Conservation (phyloP, 495 filamentous ascomycete genomes). For the Lasiosphaeris hirsuta region DNA sequence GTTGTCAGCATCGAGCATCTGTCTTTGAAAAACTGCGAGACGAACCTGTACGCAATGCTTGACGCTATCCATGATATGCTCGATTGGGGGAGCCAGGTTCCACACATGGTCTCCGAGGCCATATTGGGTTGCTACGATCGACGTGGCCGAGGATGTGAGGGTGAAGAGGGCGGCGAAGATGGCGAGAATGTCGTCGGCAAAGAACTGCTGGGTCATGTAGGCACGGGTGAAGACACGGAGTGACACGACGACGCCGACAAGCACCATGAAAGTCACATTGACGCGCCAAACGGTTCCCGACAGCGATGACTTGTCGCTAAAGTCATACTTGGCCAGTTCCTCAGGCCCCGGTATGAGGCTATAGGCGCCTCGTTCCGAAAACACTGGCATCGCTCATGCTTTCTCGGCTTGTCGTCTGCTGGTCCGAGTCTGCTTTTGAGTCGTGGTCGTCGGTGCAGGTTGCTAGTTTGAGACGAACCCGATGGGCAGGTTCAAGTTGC, state of each 20-base stretch:
- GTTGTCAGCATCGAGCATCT: not conserved
- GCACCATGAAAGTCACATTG: slow-evolving; percentile 22
- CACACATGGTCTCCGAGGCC: slow-evolving; percentile 31
- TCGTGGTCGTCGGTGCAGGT: too few species aligned
- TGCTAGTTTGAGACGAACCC: too few species aligned
- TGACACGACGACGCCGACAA: slow-evolving; percentile 16
- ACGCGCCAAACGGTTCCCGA: slow-evolving; percentile 16
- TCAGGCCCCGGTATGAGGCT: not conserved
- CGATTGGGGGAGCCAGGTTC: slow-evolving; percentile 22
- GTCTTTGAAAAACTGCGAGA: not conserved
- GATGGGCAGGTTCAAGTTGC: too few species aligned
- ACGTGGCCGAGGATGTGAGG: slow-evolving; percentile 18
- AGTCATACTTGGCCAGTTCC: slow-evolving; percentile 14
- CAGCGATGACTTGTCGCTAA: slow-evolving; percentile 17
- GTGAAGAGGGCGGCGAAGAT: slow-evolving; percentile 26
- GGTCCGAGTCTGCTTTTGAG: too few species aligned
- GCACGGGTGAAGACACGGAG: slow-evolving; percentile 17
- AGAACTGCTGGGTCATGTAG: slow-evolving; percentile 17
- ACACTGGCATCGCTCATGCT: slow-evolving; percentile 1
- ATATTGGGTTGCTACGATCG: slow-evolving; percentile 17
- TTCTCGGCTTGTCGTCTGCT: too few species aligned
- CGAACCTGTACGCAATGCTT: slow-evolving; percentile 19
- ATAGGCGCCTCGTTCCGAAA: not conserved
- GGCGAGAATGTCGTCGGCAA: slow-evolving; percentile 24
- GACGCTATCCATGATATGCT: slow-evolving; percentile 12